Base-by-base conservation (phyloP, 495 filamentous ascomycete genomes). In the Beverwykella pulmonaria region DNA sequence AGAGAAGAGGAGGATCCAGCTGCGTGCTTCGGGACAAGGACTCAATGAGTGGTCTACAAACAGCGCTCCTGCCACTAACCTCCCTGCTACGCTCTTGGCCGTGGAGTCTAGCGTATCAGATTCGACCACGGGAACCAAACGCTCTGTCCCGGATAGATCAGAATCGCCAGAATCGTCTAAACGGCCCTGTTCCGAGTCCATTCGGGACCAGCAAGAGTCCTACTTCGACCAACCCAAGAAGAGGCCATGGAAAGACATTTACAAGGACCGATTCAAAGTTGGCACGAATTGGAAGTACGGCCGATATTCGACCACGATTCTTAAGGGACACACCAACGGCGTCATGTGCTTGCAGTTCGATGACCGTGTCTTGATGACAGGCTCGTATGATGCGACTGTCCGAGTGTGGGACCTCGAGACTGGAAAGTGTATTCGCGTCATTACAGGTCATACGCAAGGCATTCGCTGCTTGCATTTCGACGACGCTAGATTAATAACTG, bases 211-310 rank as follows among this genome's bases (percentile, higher is more conserved):
- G 7, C 68, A 75, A 20, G 74, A 69, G 7, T 53, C 71, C 1
- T 69, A 75, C 50, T 87, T 87, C 73, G 80, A 82, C n/a, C 82
- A 74, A n/a, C 78, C 82, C n/a, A 66, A 78, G 36, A 75, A 84
- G 49, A 79, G 90, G 41, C 92, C 92, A 0, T 97, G 93, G 93
- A 97, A 97, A 76, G 90, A 92, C 54, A 88, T 96, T 12, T 96
- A 95, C 78, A 89, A 90, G 47, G 91, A 93, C 74, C 87, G 92
- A 26, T 92, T 90, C 77, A 88, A 92, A 65, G 90, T 97, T 44
- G 92, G 93, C 26, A 92, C 89, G 61, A 97, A 97, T 68, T 98
- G 94, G 94, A 94, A 96, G 65, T 90, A 96, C 69, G 92, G 95
- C 12, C 86, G 93, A 26, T 98, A 88, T 79, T 87, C 88, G 0